phyloP scores from a whole-genome alignment of 768 basidiomycete genomes.

The Rhizopogon rudus region DNA sequence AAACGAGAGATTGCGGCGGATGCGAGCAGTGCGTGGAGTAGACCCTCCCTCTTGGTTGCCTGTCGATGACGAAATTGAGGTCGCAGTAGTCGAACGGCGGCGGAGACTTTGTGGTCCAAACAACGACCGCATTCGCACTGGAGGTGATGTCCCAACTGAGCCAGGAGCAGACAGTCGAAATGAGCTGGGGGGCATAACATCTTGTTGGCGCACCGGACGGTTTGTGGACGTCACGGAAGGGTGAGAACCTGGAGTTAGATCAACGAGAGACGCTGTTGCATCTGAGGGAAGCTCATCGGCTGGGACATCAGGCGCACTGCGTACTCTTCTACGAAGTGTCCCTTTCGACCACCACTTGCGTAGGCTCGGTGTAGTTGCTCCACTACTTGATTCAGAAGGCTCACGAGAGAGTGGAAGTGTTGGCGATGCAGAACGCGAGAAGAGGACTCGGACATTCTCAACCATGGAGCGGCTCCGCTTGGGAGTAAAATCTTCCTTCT shows the following conservation, averaged over 20 bases:
- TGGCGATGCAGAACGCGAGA: constrained; percentile 44
- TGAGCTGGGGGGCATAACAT: constrained; percentile 17
- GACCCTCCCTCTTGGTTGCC: constrained; percentile 11
- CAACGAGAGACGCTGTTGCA: constrained; percentile 21
- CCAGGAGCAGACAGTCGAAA: constrained; percentile 9
- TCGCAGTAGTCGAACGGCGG: constrained; percentile 14
- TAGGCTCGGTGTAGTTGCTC: constrained; percentile 26
- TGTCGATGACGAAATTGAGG: constrained; percentile 10
- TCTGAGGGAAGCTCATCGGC: constrained; percentile 20
- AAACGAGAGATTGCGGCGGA: constrained; percentile 31
- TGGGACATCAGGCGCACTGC: constrained; percentile 46
- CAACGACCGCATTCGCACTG: constrained; percentile 8
- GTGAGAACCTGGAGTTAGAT: constrained; percentile 5
- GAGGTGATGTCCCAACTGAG: constrained; percentile 9
- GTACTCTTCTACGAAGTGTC: constrained; percentile 45
- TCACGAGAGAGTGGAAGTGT: constrained; percentile 24
- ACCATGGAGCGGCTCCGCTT: constrained; percentile 52
- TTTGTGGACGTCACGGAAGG: constrained; percentile 11
- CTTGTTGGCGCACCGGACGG: constrained; percentile 27
- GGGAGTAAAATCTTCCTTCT: constrained; percentile 24
- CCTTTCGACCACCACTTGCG: constrained; percentile 47
- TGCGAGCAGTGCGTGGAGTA: constrained; percentile 14
- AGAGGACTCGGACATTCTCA: constrained; percentile 58
- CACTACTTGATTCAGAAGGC: constrained; percentile 22
- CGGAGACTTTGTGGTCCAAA: constrained; percentile 10